Conservation (phyloP, 352 stramenopile species). For the Globisporangium cederbergense region DNA sequence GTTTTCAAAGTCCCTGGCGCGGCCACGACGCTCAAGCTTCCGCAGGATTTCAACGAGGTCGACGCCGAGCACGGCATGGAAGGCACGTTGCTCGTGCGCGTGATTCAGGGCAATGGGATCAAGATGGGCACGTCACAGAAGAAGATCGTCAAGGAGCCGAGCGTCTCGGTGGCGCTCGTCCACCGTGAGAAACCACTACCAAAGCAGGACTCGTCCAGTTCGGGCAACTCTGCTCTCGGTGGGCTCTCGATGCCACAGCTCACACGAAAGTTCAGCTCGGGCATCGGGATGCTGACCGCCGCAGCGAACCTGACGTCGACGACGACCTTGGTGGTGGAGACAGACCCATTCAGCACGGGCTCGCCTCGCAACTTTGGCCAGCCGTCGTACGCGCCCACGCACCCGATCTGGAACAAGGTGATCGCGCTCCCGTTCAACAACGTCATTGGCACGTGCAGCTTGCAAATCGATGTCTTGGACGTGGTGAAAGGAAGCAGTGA, state of each 20-base stretch:
- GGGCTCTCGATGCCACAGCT: constrained; percentile 69
- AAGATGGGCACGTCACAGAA: constrained; percentile 68
- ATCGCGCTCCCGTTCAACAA: constrained; percentile 72
- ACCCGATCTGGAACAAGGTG: constrained; percentile 82
- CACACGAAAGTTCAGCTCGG: constrained; percentile 68
- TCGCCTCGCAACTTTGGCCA: constrained; percentile 51
- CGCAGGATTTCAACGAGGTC: constrained; percentile 86
- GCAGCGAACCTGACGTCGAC: constrained; percentile 34
- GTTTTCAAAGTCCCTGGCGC: constrained; percentile 86
- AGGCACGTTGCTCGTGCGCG: constrained; percentile 63
- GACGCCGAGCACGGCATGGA: constrained; percentile 74
- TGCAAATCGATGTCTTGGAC: constrained; percentile 78
- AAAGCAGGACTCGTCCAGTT: constrained; percentile 30
- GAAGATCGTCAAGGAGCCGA: constrained; percentile 63
- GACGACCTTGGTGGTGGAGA: constrained; percentile 27
- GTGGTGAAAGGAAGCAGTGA: constrained; percentile 37
- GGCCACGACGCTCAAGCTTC: constrained; percentile 82
- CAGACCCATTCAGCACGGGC: constrained; percentile 53
- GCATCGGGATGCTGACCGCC: constrained; percentile 53
- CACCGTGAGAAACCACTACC: constrained; percentile 53
- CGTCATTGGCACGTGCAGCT: constrained; percentile 69
- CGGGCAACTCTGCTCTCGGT: constrained; percentile 32
- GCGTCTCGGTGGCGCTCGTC: constrained; percentile 52
- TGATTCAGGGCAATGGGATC: constrained; percentile 81
- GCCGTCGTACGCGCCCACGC: constrained; percentile 56